phyloP scores from a whole-genome alignment of 139 green algal genomes.

The Tetraselmis striata region DNA sequence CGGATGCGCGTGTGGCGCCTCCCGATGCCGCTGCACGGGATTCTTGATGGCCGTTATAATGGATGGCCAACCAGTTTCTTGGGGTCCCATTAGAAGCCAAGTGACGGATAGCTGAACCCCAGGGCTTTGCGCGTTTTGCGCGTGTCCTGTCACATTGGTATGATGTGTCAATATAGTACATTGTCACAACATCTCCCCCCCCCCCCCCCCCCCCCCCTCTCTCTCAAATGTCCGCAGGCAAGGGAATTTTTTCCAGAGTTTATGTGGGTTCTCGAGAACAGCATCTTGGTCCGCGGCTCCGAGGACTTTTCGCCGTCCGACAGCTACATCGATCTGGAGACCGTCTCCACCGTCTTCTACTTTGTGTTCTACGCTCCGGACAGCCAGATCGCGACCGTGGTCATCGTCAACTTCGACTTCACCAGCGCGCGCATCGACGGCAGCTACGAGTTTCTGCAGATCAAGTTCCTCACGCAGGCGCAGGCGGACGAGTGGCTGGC shows the following conservation, averaged over 20 bases:
- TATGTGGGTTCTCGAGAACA: not conserved
- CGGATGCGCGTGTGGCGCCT: too few relatives aligned
- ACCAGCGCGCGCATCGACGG: not conserved
- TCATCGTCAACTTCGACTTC: not conserved
- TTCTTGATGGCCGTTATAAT: too few relatives aligned
- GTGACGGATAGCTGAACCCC: too few relatives aligned
- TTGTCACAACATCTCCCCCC: too few relatives aligned
- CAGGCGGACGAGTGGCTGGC: not conserved
- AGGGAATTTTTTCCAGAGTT: not conserved
- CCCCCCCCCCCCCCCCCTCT: too few relatives aligned
- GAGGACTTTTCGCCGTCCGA: not conserved
- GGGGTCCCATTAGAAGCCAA: too few relatives aligned
- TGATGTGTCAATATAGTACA: too few relatives aligned
- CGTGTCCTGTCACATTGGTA: too few relatives aligned
- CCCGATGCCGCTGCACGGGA: too few relatives aligned
- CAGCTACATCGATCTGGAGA: not conserved
- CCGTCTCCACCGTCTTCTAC: not conserved
- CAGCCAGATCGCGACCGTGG: not conserved
- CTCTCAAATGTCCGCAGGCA: too few relatives aligned
- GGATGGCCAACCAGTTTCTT: too few relatives aligned
- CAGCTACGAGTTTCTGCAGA: not conserved
- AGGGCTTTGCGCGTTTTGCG: too few relatives aligned
- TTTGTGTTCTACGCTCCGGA: not conserved
- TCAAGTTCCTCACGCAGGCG: not conserved
- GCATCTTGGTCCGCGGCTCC: not conserved